Evolutionary conservation across 2,329 filamentous ascomycete genomes (phyloP).

Genomic region (Chalara sp.): DNA sequence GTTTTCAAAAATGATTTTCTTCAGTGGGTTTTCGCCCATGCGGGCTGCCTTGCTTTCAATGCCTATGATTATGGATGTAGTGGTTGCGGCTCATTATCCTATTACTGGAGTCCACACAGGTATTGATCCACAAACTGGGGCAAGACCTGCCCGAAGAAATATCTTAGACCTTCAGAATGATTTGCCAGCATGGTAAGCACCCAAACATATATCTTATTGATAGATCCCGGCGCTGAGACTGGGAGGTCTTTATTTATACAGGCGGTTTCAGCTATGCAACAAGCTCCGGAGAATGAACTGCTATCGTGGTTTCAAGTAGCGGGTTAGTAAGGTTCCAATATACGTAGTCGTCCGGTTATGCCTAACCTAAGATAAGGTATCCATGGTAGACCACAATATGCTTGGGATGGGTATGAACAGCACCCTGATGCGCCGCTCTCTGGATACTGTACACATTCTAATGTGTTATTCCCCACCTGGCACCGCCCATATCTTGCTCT

Average conservation of each 20-base stretch:
- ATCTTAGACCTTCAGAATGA: conserved; percentile 11
- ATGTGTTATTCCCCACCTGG: conserved; percentile 31
- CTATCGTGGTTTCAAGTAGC: conserved; percentile 15
- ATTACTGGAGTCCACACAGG: conserved; percentile 9
- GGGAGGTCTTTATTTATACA: conserved; percentile 15
- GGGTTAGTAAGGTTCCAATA: conserved; percentile 3
- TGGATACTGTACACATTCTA: conserved; percentile 12
- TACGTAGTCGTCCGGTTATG: background rate
- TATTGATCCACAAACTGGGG: conserved; percentile 5
- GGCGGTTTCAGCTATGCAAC: conserved; percentile 12
- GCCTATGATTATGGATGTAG: too few relatives aligned
- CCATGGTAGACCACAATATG: conserved; percentile 8
- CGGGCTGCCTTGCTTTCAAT: too few relatives aligned
- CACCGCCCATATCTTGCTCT: conserved; percentile 47
- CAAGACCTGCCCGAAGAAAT: conserved; percentile 5
- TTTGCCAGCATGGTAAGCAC: conserved; percentile 3
- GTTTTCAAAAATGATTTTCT: too few relatives aligned
- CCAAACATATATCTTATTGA: background rate
- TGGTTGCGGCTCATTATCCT: background rate
- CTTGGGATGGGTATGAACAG: conserved; percentile 2
- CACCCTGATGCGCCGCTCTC: background rate
- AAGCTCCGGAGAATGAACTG: conserved; percentile 2
- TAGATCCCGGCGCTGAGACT: background rate
- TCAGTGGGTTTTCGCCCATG: too few relatives aligned
- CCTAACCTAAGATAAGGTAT: conserved; percentile 5